These are phyloP conservation scores for Calonectria hongkongensis DNA, from an alignment of 2,329 filamentous ascomycete species.

Conservation along the genomic window DNA sequence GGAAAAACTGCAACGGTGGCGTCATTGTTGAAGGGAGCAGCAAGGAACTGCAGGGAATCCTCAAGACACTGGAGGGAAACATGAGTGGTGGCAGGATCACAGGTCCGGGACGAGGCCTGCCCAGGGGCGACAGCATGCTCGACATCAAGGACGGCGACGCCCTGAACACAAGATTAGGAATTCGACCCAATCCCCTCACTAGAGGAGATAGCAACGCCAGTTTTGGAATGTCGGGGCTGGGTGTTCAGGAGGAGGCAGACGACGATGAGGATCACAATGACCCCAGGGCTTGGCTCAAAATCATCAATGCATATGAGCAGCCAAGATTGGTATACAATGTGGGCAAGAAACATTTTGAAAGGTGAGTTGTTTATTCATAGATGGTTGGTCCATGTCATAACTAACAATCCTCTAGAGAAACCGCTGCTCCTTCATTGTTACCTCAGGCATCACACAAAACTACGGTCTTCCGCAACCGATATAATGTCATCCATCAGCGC, in stretches of 20 bases:
- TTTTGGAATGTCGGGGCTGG: slow-evolving; percentile 75
- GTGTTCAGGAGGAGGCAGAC: slow-evolving; percentile 72
- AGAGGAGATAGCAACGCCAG: slow-evolving; percentile 80
- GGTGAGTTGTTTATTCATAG: slow-evolving; percentile 63
- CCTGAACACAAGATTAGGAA: slow-evolving; percentile 73
- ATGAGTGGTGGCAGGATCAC: slow-evolving; percentile 89
- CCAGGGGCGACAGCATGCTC: slow-evolving; percentile 77
- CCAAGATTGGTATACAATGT: slow-evolving; percentile 86
- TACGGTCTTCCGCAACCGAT: slow-evolving; percentile 89
- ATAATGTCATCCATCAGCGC: slow-evolving; percentile 93
- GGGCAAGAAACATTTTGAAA: slow-evolving; percentile 92
- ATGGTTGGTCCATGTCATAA: neutral
- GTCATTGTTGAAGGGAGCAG: slow-evolving; percentile 92
- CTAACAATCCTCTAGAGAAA: slow-evolving; percentile 67
- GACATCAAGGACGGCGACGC: slow-evolving; percentile 73
- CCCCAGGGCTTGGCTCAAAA: slow-evolving; percentile 87
- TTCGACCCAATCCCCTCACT: slow-evolving; percentile 66
- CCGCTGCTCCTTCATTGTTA: slow-evolving; percentile 80
- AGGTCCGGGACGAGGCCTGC: slow-evolving; percentile 69
- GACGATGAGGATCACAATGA: slow-evolving; percentile 79
- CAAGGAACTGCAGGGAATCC: slow-evolving; percentile 85
- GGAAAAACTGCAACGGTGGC: slow-evolving; percentile 92
- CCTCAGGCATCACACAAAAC: slow-evolving; percentile 89
- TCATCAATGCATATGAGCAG: slow-evolving; percentile 89
- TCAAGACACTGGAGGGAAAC: slow-evolving; percentile 88